A percentile compares a stretch with the other conserved stretches of the same genome.
phyloP scores from a whole-genome alignment of 1,139 yeast genomes.

The Nakaseomyces nivariensis region DNA sequence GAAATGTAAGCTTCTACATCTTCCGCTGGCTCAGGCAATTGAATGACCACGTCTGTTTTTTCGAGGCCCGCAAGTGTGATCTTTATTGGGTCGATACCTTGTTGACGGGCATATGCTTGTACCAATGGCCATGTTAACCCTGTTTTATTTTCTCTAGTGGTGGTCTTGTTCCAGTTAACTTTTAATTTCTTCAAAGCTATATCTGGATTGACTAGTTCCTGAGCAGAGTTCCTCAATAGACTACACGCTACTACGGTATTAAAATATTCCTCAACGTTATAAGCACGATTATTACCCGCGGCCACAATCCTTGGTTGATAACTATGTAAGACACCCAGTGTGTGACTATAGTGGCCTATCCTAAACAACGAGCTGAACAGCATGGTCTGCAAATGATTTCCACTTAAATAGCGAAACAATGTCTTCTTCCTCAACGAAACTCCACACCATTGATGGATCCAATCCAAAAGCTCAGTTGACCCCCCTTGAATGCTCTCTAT shows the following conservation, averaged over 20 bases:
- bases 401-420: constrained; percentile 23
- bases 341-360: constrained; percentile 17
- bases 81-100: constrained; percentile 4
- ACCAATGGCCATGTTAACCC: constrained; percentile 21
- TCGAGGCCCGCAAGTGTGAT: background rate
- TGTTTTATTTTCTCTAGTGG: constrained; percentile 11
- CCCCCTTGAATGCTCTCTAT: constrained; percentile 26
- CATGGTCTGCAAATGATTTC: constrained; percentile 27
- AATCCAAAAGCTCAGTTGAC: constrained; percentile 29
- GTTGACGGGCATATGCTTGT: constrained; percentile 15
- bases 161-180: constrained; percentile 16
- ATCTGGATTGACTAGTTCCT: constrained; percentile 11
- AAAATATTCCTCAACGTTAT: constrained; percentile 23
- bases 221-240: constrained; percentile 18
- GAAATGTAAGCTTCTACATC: constrained; percentile 11
- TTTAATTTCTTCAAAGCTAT: constrained; percentile 16
- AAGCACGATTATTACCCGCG: constrained; percentile 15
- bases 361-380: constrained; percentile 25
- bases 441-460: constrained; percentile 26
- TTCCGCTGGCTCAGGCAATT: constrained; percentile 7
- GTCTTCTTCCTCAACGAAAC: constrained; percentile 19
- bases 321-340: constrained; percentile 16
- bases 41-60: background rate
- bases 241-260: constrained; percentile 22
- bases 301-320: constrained; percentile 11